Evolutionary conservation across 495 filamentous ascomycete genomes (phyloP).

Genomic region (Parathielavia hyrcaniae): DNA sequence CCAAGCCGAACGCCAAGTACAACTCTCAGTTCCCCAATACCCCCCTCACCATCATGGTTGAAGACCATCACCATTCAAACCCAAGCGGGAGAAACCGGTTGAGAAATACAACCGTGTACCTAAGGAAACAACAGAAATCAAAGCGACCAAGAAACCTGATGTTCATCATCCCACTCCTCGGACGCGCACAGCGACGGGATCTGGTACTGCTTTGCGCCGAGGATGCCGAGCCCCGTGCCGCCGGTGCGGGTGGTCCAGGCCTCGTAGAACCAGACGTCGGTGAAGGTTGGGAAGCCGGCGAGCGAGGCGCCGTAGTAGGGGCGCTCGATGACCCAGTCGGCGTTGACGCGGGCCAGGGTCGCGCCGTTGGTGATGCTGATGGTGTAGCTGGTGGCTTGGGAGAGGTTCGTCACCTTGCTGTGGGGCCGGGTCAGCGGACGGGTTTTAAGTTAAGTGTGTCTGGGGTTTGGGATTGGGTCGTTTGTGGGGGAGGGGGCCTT

Average conservation of each 20-base stretch:
- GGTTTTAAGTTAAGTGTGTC: not conserved
- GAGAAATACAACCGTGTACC: no score
- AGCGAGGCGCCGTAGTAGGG: slow-evolving; percentile 24
- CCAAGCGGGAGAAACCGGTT: no score
- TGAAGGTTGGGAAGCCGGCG: slow-evolving; percentile 25
- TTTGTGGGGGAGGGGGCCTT: not conserved
- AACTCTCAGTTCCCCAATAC: no score
- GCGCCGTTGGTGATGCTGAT: slow-evolving; percentile 17
- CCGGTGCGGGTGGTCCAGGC: slow-evolving; percentile 15
- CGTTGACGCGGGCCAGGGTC: slow-evolving; percentile 23
- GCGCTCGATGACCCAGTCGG: slow-evolving; percentile 32
- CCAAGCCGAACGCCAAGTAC: no score
- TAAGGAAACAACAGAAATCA: slow-evolving; percentile 5
- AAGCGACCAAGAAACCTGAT: slow-evolving; percentile 18
- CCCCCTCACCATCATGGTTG: no score
- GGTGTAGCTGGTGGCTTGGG: slow-evolving; percentile 13
- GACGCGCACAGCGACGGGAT: slow-evolving; percentile 20
- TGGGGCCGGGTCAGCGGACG: not conserved
- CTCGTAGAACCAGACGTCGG: slow-evolving; percentile 29
- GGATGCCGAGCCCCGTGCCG: slow-evolving; percentile 17
- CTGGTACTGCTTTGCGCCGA: slow-evolving; percentile 29
- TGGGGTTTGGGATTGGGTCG: not conserved
- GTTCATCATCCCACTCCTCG: slow-evolving; percentile 20
- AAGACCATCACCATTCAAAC: no score
- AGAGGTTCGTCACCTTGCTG: slow-evolving; percentile 25